Base-by-base conservation (phyloP, 2,329 filamentous ascomycete species). In the Diaporthe helianthi region DNA sequence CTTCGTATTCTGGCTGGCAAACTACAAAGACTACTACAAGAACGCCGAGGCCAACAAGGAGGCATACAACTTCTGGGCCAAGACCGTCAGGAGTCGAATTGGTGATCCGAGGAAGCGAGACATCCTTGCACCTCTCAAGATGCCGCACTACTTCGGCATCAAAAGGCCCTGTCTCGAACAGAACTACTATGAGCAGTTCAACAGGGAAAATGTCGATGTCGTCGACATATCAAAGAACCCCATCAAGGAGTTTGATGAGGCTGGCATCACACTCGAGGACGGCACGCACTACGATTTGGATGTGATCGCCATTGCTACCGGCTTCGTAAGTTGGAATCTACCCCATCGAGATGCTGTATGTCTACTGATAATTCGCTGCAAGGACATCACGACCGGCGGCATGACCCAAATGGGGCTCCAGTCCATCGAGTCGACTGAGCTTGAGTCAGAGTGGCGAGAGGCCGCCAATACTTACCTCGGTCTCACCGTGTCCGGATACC, bases 61-160 rank as follows among this genome's bases (percentile, higher is more conserved):
- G 65, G 79, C 81, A 0, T 89, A 89, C 73, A 78, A 83, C 3
- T 89, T 88, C 75, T 89, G 87, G 84, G 79, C 79, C 2, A 80
- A 80, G 70, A 87, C 87, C 75, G 83, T 83, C 0, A 80, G 85
- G 0, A 79, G 77, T 15, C 81, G 87, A 2, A 81, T 90, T 52
- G 77, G 79, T 0, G 84, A 89, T 67, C 81, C 85, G 0, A 76
- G 76, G 31, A 81, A 83, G 71, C 77, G 81, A 31, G 83, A 87
- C 17, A 71, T 89, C 2, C 78, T 89, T 8, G 86, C 86, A 0
- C 88, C 87, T 0, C 72, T 80, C 10, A 75, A 84, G 54, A 83
- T 82, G 76, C 86, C 83, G 1, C 84, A 89, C 67, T 83, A 79
- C 31, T 89, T 87, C 73, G 87, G 85, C 9, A 78, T 82, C 49